A percentile compares a stretch with the other conserved stretches of the same genome.
Evolutionary conservation across 805 yeast species (phyloP).

Genomic region (Candida multigemmis): DNA sequence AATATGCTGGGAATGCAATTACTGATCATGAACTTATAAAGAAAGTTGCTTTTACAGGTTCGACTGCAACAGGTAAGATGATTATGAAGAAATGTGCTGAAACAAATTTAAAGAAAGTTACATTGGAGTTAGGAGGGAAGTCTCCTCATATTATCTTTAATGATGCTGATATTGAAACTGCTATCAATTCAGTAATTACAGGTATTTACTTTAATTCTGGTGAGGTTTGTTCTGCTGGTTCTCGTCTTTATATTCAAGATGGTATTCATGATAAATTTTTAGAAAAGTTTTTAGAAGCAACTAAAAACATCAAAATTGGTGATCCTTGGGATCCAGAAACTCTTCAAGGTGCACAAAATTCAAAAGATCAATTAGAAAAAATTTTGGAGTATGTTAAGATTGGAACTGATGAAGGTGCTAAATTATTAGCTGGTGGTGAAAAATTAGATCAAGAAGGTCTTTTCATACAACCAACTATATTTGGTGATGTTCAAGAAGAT

Average conservation of each 20-base stretch:
- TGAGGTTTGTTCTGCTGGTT: constrained; percentile 40
- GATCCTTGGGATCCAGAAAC: constrained; percentile 33
- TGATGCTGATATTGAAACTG: constrained; percentile 38
- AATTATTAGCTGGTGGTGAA: constrained; percentile 35
- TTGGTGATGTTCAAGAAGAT: constrained; percentile 32
- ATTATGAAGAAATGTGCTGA: constrained; percentile 33
- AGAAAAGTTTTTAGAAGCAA: constrained; percentile 24
- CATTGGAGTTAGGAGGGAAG: constrained; percentile 47
- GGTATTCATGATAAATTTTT: constrained; percentile 32
- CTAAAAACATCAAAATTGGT: constrained; percentile 30
- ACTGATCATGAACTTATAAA: constrained; percentile 36
- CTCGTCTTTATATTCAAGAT: constrained; percentile 37
- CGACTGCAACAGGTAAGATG: constrained; percentile 38
- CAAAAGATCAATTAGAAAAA: constrained; percentile 38
- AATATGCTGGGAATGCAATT: constrained; percentile 36
- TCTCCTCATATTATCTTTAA: constrained; percentile 39
- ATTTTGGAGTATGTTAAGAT: constrained; percentile 31
- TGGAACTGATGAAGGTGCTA: constrained; percentile 49
- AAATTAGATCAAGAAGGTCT: constrained; percentile 16
- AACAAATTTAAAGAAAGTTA: constrained; percentile 36
- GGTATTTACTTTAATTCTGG: constrained; percentile 41
- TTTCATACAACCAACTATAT: constrained; percentile 39
- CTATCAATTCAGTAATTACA: constrained; percentile 40
- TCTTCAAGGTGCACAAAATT: constrained; percentile 48
- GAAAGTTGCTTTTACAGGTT: constrained; percentile 50